Base-by-base conservation (phyloP, 1,284 basidiomycete genomes). In the Termitomyces sp. region DNA sequence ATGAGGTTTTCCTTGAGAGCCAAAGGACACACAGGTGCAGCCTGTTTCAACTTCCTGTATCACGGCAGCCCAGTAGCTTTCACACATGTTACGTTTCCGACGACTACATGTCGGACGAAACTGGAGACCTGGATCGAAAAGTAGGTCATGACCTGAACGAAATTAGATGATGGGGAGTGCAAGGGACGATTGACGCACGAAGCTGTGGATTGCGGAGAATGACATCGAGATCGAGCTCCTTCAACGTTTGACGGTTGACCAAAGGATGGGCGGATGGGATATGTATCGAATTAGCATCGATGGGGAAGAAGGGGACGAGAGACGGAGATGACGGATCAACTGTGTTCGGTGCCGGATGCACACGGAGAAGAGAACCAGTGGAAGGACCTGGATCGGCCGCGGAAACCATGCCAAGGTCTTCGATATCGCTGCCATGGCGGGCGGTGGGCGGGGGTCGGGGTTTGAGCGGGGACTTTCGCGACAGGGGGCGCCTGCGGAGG, bases 121-220 rank as follows among this genome's bases (percentile, higher is more conserved):
- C 67, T 88, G 86, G 10, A 88, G 73, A 13, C 83, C 82, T 34
- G 86, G 78, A 62, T 92, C 93, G 64, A 96, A 96, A 58, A 96
- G 82, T 59, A 96, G 80, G 71, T 97, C 94, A 68, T 97, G 94
- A 42, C 93, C 88, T 88, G 61, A 34, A 59, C 52, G 39, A 5
- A 43, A 58, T 53, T 26, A 46, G 57, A 10, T 48, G 34, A 43
- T 19, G 52, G 53, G 50, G 61, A 56, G 41, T 61, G 53, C 65
- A 63, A 43, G 57, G 61, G 52, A 49, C 44, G 24, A 26, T 42
- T 26, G 34, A 84, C 87, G 73, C 70, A 90, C 88, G 87, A 58
- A 97, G 85, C 69, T 94, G 92, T 24, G 91, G 90, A 67, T 94
- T 94, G 55, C 89, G 84, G 57, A 96, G 78, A 62, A 96, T 94